A percentile compares a stretch with the other conserved stretches of the same genome.
Conservation (phyloP, 805 yeast genomes). For the Kluyveromyces nonfermentans region DNA sequence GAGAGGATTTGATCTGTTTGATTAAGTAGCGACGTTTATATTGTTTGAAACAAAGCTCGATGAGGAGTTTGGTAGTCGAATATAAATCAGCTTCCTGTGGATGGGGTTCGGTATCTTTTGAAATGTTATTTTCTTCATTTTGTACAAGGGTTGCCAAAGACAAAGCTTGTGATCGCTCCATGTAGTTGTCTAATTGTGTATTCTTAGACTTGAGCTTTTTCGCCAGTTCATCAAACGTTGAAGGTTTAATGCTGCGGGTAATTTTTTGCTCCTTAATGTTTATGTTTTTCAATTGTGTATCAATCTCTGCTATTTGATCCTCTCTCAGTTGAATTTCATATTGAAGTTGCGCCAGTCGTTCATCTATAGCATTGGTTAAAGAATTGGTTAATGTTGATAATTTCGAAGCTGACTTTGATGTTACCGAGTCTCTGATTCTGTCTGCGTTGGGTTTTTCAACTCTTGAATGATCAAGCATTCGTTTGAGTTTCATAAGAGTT, state of each 20-base stretch:
- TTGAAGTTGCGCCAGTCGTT: not conserved
- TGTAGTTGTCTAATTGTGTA: constrained; percentile 14
- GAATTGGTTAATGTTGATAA: constrained; percentile 5
- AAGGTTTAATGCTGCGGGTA: not conserved
- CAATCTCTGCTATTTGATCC: constrained; percentile 1
- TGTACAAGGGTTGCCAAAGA: constrained; percentile 50
- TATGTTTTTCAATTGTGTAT: not conserved
- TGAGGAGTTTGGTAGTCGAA: constrained; percentile 22
- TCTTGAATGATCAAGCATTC: no score
- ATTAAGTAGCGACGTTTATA: constrained; percentile 37
- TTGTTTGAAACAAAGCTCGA: constrained; percentile 46
- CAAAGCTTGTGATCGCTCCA: constrained; percentile 59
- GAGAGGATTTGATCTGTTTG: constrained; percentile 43
- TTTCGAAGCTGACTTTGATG: constrained; percentile 1
- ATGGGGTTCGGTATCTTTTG: constrained; percentile 10
- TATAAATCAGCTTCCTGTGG: constrained; percentile 8
- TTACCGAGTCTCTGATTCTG: not conserved
- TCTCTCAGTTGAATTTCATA: not conserved
- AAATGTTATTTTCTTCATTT: constrained; percentile 35
- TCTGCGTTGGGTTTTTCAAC: not conserved
- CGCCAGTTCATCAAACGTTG: not conserved
- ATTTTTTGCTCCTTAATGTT: not conserved
- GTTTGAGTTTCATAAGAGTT: not conserved
- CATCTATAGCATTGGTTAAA: constrained; percentile 4
- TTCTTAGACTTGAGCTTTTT: not conserved